These are phyloP conservation scores for Suillus plorans DNA, from an alignment of 768 basidiomycete genomes.

Conservation along the genomic window DNA sequence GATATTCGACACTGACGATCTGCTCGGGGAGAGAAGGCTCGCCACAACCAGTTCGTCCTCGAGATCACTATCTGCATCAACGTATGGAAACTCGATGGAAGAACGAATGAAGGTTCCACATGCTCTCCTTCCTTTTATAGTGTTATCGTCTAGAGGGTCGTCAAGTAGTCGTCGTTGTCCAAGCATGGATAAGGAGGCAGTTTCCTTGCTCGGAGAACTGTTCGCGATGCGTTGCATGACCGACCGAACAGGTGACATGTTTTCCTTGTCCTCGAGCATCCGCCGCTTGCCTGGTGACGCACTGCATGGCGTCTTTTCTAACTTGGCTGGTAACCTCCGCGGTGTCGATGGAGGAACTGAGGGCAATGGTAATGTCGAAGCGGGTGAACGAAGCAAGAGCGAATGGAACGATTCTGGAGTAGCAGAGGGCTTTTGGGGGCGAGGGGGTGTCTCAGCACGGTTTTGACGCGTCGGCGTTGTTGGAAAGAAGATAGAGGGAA, in stretches of 20 bases:
- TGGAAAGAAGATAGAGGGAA: slow-evolving; percentile 14
- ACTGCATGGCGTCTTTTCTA: slow-evolving; percentile 14
- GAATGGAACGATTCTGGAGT: slow-evolving; percentile 34
- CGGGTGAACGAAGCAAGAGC: slow-evolving; percentile 25
- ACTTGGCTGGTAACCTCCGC: slow-evolving; percentile 22
- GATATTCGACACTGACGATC: neutral
- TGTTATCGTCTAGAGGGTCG: slow-evolving; percentile 28
- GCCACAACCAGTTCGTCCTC: slow-evolving; percentile 32
- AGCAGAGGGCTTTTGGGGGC: slow-evolving; percentile 35
- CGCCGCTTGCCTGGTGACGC: slow-evolving; percentile 40
- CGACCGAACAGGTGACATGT: slow-evolving; percentile 40
- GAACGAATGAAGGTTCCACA: slow-evolving; percentile 28
- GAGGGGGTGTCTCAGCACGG: slow-evolving; percentile 33
- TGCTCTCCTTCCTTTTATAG: slow-evolving; percentile 27
- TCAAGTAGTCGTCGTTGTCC: slow-evolving; percentile 47
- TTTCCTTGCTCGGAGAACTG: slow-evolving; percentile 33
- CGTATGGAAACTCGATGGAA: slow-evolving; percentile 28
- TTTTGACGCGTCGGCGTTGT: slow-evolving; percentile 28
- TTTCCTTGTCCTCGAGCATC: slow-evolving; percentile 56
- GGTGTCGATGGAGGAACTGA: slow-evolving; percentile 34
- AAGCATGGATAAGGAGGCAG: slow-evolving; percentile 22
- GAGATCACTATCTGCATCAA: slow-evolving; percentile 23
- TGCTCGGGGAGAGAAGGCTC: slow-evolving; percentile 21
- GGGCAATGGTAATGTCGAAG: slow-evolving; percentile 25
- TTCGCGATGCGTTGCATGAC: slow-evolving; percentile 47